Percentiles rank a stretch among this genome's conserved stretches.
Evolutionary conservation across 2,329 filamentous ascomycete genomes (phyloP).

Genomic region (Juglanconis juglandina): DNA sequence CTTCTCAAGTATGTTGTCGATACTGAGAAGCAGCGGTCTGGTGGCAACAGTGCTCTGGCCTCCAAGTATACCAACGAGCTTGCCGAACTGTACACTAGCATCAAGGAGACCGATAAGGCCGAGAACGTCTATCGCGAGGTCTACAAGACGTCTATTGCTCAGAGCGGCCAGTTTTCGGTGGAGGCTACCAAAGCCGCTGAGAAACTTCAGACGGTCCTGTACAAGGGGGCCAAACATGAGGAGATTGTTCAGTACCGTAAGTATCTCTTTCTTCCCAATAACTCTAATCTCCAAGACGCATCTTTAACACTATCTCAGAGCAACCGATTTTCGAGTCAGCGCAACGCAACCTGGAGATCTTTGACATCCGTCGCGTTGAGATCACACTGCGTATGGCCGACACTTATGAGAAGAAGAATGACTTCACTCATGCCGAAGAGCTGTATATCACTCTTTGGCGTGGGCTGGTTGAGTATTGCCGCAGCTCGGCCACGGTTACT

Average conservation of each 20-base stretch:
- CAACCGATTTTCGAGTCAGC: constrained; percentile 18
- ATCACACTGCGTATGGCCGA: constrained; percentile 18
- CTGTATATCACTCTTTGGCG: constrained; percentile 23
- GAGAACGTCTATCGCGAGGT: constrained; percentile 17
- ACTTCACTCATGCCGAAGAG: constrained; percentile 21
- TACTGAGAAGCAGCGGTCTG: constrained; percentile 18
- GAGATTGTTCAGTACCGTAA: constrained; percentile 19
- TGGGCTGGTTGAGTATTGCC: constrained; percentile 20
- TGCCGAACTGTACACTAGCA: constrained; percentile 19
- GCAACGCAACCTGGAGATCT: constrained; percentile 17
- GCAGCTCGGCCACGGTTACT: constrained; percentile 13
- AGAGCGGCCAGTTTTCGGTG: constrained; percentile 15
- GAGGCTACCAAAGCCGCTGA: constrained; percentile 15
- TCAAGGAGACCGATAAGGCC: constrained; percentile 19
- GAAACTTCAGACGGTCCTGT: constrained; percentile 19
- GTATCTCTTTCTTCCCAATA: background rate
- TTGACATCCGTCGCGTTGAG: constrained; percentile 18
- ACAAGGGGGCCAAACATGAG: constrained; percentile 17
- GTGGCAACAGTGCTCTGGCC: constrained; percentile 13
- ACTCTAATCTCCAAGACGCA: background rate
- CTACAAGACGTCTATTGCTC: constrained; percentile 16
- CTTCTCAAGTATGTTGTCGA: constrained; percentile 20
- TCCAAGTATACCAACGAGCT: constrained; percentile 20
- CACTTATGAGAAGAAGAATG: constrained; percentile 20
- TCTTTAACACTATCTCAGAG: background rate